Evolutionary conservation across 345 rosid species (phyloP), one percentile per base, ranked within the genome.

Genomic region (Boechera divaricarpa): DNA sequence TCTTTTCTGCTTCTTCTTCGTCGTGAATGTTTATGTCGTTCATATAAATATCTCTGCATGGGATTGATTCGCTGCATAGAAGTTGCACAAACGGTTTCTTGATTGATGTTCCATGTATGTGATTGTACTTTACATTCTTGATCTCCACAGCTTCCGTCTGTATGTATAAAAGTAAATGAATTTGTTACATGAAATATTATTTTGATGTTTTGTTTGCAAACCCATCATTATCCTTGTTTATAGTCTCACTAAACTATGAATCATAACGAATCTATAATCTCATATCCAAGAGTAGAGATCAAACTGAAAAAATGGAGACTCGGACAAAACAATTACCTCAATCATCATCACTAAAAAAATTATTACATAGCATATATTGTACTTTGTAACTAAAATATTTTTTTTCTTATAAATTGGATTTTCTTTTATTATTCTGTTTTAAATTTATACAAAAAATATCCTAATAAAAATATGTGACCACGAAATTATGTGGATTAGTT

Each of bases 61-160:
- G 86, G 18, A 55, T 54, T 11, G 82, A 26, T 54, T 63, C 10
- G 54, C 88, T 82, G 66, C 91, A 88, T 13, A 75, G 44, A 2
- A 84, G 63, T 13, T 69, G 42, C 55, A 86, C 81, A 1, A 78
- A 82, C 0, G 58, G 74, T 38, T 73, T 63, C 56, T 54, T 51
- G 0, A 28, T 39, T 28, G 91, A 72, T 32, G 85, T 80, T 57
- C 87, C 88, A 0, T 11, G 28, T 32, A 86, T 75, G 26, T 82
- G 51, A 7, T 74, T 63, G 24, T 58, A 85, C 11, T 5, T 73
- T 10, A 83, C 56, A 33, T 82, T 68, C 51, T 67, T 69, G 5
- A 86, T 75, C 49, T 82, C 42, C 63, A 88, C 88, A 2, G 85
- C 87, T 1, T 75, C 61, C 1, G 79, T 82, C 89, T 87, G 80